These are phyloP conservation scores for Hibiscus trionum DNA, from an alignment of 345 rosid genomes.

Conservation along the genomic window DNA sequence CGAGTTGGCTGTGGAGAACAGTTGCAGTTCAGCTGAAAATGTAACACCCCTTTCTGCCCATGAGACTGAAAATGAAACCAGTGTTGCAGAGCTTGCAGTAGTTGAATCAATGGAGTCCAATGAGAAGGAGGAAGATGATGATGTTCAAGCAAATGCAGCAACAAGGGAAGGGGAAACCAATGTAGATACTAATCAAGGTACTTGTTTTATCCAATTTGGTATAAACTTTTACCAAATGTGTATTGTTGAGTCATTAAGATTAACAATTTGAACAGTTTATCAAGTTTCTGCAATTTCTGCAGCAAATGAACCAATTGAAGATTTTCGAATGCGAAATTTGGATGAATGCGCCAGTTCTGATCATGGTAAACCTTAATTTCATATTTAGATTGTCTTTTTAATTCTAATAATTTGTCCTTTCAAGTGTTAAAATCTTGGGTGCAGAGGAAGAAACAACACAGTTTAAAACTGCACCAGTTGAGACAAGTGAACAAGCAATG, in stretches of 20 bases:
- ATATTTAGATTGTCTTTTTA: neutral
- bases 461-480: constrained; percentile 24
- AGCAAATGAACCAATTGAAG: constrained; percentile 53
- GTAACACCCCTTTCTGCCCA: constrained; percentile 17
- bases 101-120: constrained; percentile 15
- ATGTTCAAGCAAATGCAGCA: constrained; percentile 18
- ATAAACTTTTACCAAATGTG: neutral
- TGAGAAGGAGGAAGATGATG: constrained; percentile 15
- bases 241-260: neutral
- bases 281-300: constrained; percentile 23
- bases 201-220: constrained; percentile 10
- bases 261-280: neutral
- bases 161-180: constrained; percentile 14
- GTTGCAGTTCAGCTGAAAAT: constrained; percentile 16
- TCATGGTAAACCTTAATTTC: constrained; percentile 29
- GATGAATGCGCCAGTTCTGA: constrained; percentile 4
- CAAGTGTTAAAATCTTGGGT: neutral
- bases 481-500: constrained; percentile 21
- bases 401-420: neutral
- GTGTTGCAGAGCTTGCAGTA: constrained; percentile 1
- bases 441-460: constrained; percentile 37
- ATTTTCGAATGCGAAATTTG: constrained; percentile 28
- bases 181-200: constrained; percentile 33
- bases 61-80: constrained; percentile 22
- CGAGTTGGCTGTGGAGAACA: constrained; percentile 27